phyloP scores from a whole-genome alignment of 176 grass and related monocot species.

The Oryza officinalis region DNA sequence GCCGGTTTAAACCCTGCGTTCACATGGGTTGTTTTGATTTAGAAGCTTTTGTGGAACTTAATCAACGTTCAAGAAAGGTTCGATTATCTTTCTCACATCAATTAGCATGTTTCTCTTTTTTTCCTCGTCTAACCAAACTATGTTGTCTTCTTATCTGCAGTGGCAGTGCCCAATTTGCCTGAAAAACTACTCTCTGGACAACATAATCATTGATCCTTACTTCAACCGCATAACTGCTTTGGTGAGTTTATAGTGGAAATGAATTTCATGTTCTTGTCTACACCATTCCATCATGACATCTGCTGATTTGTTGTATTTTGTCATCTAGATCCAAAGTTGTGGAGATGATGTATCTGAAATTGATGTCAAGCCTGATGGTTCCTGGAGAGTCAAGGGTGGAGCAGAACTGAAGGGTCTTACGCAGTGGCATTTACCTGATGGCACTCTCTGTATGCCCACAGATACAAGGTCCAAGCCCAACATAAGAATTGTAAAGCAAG shows the following conservation, averaged over 20 bases:
- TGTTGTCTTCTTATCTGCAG: slow-evolving; percentile 55
- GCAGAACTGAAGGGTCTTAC: slow-evolving; percentile 54
- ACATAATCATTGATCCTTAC: slow-evolving; percentile 89
- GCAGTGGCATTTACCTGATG: slow-evolving; percentile 92
- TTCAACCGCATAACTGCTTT: slow-evolving; percentile 88
- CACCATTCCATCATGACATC: slow-evolving; percentile 9
- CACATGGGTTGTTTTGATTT: slow-evolving; percentile 98
- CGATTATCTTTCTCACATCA: slow-evolving; percentile 24
- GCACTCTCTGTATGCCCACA: slow-evolving; percentile 51
- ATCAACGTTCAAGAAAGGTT: slow-evolving; percentile 85
- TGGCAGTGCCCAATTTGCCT: slow-evolving; percentile 98
- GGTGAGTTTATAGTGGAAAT: slow-evolving; percentile 55
- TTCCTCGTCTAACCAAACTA: slow-evolving; percentile 8
- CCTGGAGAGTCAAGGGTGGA: slow-evolving; percentile 74
- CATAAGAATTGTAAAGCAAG: slow-evolving; percentile 33
- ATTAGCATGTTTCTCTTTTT: neutral
- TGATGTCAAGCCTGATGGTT: slow-evolving; percentile 84
- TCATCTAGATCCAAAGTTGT: slow-evolving; percentile 66
- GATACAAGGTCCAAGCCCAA: slow-evolving; percentile 29
- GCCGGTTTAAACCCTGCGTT: slow-evolving; percentile 86
- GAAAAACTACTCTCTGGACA: slow-evolving; percentile 77
- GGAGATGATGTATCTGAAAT: slow-evolving; percentile 72
- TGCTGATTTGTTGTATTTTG: slow-evolving; percentile 42
- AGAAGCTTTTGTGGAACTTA: slow-evolving; percentile 91
- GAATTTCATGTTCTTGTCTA: neutral